A percentile compares a stretch with the other conserved stretches of the same genome.
Evolutionary conservation across 1,284 basidiomycete species (phyloP).

Genomic region (Puccinia coronata): DNA sequence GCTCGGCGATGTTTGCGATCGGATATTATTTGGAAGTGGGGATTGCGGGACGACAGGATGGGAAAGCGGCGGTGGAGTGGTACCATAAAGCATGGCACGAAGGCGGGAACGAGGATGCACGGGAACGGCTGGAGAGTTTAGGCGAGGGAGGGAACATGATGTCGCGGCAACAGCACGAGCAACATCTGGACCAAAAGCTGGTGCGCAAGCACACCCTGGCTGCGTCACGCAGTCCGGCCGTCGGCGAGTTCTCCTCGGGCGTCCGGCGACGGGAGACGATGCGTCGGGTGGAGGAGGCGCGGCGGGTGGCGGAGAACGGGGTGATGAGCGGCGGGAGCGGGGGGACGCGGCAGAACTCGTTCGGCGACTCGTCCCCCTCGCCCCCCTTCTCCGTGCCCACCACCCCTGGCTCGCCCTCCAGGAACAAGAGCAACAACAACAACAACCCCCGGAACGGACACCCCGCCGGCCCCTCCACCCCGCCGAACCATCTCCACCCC

Average conservation of each 20-base stretch:
- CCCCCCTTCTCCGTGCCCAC: not conserved
- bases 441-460: too few species aligned
- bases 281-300: constrained; percentile 26
- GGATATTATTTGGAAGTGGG: constrained; percentile 83
- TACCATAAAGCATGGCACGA: constrained; percentile 72
- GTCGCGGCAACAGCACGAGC: constrained; percentile 76
- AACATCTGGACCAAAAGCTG: constrained; percentile 74
- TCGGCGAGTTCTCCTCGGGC: not conserved
- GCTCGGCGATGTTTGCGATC: constrained; percentile 88
- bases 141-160: constrained; percentile 67
- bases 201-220: constrained; percentile 81
- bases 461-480: not conserved
- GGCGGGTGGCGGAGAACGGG: not conserved
- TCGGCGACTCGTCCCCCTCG: not conserved
- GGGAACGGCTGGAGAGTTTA: constrained; percentile 72
- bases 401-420: not conserved
- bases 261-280: constrained; percentile 22
- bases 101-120: constrained; percentile 74
- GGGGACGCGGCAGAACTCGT: not conserved
- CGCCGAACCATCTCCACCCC: not conserved
- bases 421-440: not conserved
- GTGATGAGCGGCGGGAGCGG: too few species aligned
- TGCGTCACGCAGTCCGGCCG: not conserved
- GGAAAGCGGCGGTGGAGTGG: constrained; percentile 70
- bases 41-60: constrained; percentile 65